Evolutionary conservation across 768 basidiomycete species (phyloP), one percentile per base, ranked within the genome.

Genomic region (Pseudohyphozyma bogoriensis): DNA sequence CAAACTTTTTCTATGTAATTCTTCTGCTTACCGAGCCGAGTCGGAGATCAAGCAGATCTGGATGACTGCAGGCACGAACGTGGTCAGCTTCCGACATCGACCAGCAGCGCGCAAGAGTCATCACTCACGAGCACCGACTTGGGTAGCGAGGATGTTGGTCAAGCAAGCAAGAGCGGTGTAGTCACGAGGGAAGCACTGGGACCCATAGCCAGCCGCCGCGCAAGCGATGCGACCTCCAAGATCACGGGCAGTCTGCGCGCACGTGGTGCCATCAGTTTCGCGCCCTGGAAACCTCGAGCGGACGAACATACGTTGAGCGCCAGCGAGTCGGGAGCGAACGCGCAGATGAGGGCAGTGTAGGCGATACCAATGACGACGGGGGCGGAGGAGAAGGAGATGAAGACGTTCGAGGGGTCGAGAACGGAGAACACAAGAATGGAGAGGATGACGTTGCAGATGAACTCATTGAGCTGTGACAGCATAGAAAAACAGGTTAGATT

Each of bases 361-460:
- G 57, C 20, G 33, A 28, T 24, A 24, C n/a, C 1, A 28, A 1
- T 24, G 9, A 26, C 22, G 51, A 42, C 12, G 16, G 9, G 18
- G 0, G 62, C 67, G 7, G 55, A 28, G 12, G 64, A 33, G 35
- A 65, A 44, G 2, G 62, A 45, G 32, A 66, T 62, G 56, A 68
- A 66, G 60, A 62, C 49, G 62, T 59, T 59, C 51, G 50, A 55
- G 1, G 51, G 33, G 60, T 63, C 62, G 59, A 64, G 64, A 36
- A 62, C 52, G 20, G 69, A 57, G 62, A 70, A 70, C 45, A 68
- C 65, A 12, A 63, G 49, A 32, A 70, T 59, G 28, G 61, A 42
- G 45, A 70, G 65, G 47, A 70, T 50, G 28, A 63, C 16, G 55
- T 69, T 65, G 51, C 26, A 56, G 42, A 70, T 54, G 58, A 67